Percentiles rank a stretch among this genome's conserved stretches.
Conservation (phyloP, 2,329 filamentous ascomycete genomes). For the Colletotrichum theobromicola region DNA sequence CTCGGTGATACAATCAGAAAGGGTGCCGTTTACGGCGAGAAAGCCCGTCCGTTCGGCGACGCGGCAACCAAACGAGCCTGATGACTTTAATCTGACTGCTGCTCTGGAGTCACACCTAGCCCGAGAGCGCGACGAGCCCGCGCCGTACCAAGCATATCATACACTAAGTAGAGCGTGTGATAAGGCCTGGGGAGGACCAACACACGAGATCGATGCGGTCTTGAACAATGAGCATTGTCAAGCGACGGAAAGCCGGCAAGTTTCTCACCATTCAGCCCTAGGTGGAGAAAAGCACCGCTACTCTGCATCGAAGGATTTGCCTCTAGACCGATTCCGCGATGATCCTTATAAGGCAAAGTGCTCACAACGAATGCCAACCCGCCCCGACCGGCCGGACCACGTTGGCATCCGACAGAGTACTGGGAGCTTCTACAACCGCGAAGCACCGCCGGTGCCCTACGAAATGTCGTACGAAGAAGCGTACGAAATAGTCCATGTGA, state of each 20-base stretch:
- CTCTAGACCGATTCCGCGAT: not conserved
- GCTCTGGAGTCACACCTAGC: conserved; percentile 14
- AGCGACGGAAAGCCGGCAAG: not conserved
- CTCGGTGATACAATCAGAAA: not conserved
- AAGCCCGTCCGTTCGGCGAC: not conserved
- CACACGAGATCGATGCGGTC: not conserved
- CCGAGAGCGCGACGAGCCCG: conserved; percentile 1
- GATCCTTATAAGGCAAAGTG: not conserved
- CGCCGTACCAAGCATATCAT: not conserved
- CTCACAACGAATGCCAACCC: not conserved
- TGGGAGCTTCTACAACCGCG: not conserved
- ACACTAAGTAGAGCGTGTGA: not conserved
- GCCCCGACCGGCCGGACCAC: not conserved
- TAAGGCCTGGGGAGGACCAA: not conserved
- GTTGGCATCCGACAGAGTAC: not conserved
- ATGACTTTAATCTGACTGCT: conserved; percentile 7
- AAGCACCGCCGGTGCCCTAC: not conserved
- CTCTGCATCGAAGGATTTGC: not conserved
- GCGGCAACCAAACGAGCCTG: not conserved
- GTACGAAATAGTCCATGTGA: conserved; percentile 52
- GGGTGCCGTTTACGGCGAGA: not conserved
- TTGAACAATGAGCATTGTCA: not conserved
- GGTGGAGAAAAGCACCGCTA: not conserved
- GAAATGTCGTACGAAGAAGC: conserved; percentile 38
- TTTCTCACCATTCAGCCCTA: not conserved